A percentile compares a stretch with the other conserved stretches of the same genome.
Conservation (phyloP, 352 stramenopile species). For the Globisporangium takayamanum region DNA sequence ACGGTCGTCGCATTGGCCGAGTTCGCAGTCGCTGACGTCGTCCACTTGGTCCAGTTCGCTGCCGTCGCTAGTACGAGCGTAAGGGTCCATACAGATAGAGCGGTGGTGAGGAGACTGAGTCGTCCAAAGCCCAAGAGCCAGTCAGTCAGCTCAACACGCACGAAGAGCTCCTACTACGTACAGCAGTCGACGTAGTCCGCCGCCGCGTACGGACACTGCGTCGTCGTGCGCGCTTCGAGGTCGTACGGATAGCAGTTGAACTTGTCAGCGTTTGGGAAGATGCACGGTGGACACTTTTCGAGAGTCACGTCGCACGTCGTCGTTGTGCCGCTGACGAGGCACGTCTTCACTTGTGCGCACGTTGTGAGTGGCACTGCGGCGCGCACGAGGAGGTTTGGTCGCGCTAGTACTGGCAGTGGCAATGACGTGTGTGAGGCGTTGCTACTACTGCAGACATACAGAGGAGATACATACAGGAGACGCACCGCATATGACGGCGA, state of each 20-base stretch:
- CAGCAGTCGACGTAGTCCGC: slow-evolving; percentile 50
- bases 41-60: slow-evolving; percentile 13
- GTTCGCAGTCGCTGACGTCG: slow-evolving; percentile 1
- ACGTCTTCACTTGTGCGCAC: slow-evolving; percentile 9
- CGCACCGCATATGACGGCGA: neutral
- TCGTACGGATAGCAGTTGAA: slow-evolving; percentile 67
- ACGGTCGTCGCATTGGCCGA: slow-evolving; percentile 7
- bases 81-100: neutral
- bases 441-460: neutral
- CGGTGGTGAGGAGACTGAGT: too few relatives aligned
- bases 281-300: slow-evolving; percentile 47
- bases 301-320: slow-evolving; percentile 5
- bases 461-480: neutral
- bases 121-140: neutral
- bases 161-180: slow-evolving; percentile 22
- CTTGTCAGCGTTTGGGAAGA: slow-evolving; percentile 42
- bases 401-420: neutral
- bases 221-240: slow-evolving; percentile 38
- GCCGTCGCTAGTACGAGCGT: slow-evolving; percentile 15
- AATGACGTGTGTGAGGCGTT: neutral
- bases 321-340: slow-evolving; percentile 2
- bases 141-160: neutral
- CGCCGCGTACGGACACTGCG: slow-evolving; percentile 43
- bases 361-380: slow-evolving; percentile 4
- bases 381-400: neutral